A percentile compares a stretch with the other conserved stretches of the same genome.
These are phyloP conservation scores for Clonostachys rosea DNA, from an alignment of 2,329 filamentous ascomycete genomes.

Conservation along the genomic window DNA sequence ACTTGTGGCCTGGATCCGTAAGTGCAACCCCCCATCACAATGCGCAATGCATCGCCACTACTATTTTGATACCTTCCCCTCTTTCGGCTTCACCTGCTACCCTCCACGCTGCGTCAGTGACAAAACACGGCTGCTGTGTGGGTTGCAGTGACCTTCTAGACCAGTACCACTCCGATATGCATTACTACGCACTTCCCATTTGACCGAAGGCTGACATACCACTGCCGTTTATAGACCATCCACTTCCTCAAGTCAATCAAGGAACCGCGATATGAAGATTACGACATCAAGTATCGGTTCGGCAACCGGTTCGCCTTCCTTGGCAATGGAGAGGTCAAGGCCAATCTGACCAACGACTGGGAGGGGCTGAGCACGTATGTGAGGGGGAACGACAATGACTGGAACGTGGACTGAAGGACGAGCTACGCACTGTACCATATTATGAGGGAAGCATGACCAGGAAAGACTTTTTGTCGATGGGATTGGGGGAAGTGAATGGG, in stretches of 20 bases:
- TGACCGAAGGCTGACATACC: not conserved
- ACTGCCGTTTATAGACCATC: conserved; percentile 15
- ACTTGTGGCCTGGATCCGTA: conserved; percentile 24
- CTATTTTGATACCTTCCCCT: not conserved
- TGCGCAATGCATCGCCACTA: not conserved
- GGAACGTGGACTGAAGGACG: conserved; percentile 30
- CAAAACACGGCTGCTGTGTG: too few species aligned
- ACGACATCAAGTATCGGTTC: conserved; percentile 23
- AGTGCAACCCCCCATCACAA: conserved; percentile 2
- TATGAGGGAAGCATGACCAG: too few species aligned
- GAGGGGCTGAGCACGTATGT: conserved; percentile 36
- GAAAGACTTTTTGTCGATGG: too few species aligned
- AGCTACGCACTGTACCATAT: not conserved
- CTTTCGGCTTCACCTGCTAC: not conserved
- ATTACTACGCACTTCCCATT: not conserved
- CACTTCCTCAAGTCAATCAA: conserved; percentile 29
- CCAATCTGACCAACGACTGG: conserved; percentile 28
- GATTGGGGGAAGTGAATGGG: too few species aligned
- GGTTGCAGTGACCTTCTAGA: too few species aligned
- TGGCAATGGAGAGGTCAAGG: conserved; percentile 37
- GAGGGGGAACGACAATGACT: conserved; percentile 34
- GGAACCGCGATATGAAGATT: conserved; percentile 22
- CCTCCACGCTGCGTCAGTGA: too few species aligned
- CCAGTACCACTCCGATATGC: not conserved
- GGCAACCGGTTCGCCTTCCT: conserved; percentile 30